Conservation (phyloP, 1,139 yeast species). For the Yamadazyma triangularis region DNA sequence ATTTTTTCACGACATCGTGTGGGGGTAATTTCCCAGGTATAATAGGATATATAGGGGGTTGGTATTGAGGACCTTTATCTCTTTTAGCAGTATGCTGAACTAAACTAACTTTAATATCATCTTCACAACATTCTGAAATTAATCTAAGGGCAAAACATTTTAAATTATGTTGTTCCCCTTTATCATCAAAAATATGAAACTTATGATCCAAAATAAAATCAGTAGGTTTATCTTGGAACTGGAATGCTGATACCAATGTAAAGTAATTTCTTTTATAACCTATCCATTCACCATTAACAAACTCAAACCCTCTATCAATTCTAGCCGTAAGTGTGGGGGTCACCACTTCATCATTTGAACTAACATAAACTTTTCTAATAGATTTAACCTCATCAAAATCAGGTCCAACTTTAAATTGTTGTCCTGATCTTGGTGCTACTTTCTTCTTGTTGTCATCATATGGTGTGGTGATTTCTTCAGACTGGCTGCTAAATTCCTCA, state of each 20-base stretch:
- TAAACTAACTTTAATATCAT: conserved; percentile 39
- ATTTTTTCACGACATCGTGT: conserved; percentile 30
- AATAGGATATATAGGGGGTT: conserved; percentile 53
- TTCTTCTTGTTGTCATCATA: too few relatives aligned
- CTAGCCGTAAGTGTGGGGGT: conserved; percentile 47
- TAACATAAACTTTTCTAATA: conserved; percentile 21
- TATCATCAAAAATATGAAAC: conserved; percentile 16
- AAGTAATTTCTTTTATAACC: conserved; percentile 69
- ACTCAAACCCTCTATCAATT: conserved; percentile 64
- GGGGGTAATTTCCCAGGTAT: conserved; percentile 38
- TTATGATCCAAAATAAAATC: conserved; percentile 16
- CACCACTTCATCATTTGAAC: conserved; percentile 21
- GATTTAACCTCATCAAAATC: conserved; percentile 37
- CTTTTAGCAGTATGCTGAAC: conserved; percentile 69
- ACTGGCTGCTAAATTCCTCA: too few relatives aligned
- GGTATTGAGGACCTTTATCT: conserved; percentile 61
- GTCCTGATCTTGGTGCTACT: conserved; percentile 60
- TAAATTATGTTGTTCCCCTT: conserved; percentile 21
- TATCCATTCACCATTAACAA: conserved; percentile 53
- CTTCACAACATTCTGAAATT: conserved; percentile 50
- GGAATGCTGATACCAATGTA: conserved; percentile 51
- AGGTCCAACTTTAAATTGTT: conserved; percentile 68
- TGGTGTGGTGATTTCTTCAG: too few relatives aligned
- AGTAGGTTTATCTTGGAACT: conserved; percentile 25
- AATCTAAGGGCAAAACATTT: conserved; percentile 52